phyloP scores from a whole-genome alignment of 345 rosid genomes.

The Gossypioides kirkii region DNA sequence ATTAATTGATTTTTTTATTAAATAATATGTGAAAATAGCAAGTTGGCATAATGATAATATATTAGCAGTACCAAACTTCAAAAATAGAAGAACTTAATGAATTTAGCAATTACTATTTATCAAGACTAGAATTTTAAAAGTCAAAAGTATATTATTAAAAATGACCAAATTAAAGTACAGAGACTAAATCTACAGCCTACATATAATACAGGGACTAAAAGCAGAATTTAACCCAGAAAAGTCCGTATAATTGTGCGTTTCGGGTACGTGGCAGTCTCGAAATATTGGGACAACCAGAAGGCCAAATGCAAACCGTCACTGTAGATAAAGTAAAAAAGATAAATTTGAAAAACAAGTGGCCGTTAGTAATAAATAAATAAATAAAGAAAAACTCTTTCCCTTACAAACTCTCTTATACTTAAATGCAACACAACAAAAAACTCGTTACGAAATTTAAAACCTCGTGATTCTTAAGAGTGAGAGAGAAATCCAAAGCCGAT shows the following conservation, averaged over 20 bases:
- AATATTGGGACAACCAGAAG: constrained; percentile 5
- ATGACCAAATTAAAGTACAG: too few species aligned
- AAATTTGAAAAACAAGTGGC: constrained; percentile 73
- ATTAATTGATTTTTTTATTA: too few species aligned
- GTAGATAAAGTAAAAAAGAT: constrained; percentile 32
- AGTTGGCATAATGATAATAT: too few species aligned
- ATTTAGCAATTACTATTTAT: too few species aligned
- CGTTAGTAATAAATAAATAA: constrained; percentile 38
- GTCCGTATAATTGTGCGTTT: neutral
- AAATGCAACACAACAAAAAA: constrained; percentile 27
- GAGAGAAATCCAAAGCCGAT: neutral
- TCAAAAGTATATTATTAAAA: too few species aligned
- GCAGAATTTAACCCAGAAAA: too few species aligned
- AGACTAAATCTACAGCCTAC: too few species aligned
- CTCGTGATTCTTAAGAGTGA: constrained; percentile 7
- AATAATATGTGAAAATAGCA: too few species aligned
- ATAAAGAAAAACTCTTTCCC: constrained; percentile 17
- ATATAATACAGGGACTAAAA: too few species aligned
- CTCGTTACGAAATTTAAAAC: constrained; percentile 2
- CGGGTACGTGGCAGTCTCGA: constrained; percentile 17
- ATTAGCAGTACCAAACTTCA: too few species aligned
- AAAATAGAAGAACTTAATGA: too few species aligned
- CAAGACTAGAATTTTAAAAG: too few species aligned
- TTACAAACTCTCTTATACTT: constrained; percentile 13
- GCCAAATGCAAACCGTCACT: neutral